Conservation (phyloP, 805 yeast genomes). For the Lipomyces starkeyi region DNA sequence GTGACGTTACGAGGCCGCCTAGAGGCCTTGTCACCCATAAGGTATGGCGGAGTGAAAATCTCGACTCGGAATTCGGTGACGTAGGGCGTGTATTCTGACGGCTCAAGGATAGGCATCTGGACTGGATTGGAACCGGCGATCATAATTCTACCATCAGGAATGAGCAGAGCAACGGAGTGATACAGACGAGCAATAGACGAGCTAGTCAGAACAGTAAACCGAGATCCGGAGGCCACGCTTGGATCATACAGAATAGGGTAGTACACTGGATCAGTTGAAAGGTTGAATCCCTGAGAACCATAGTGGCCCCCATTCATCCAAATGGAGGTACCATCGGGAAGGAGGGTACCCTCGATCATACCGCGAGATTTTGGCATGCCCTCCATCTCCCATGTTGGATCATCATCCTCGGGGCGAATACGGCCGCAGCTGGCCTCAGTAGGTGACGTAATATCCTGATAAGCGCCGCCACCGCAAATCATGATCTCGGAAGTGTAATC, state of each 20-base stretch:
- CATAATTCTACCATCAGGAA: slow-evolving; percentile 33
- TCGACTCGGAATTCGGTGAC: slow-evolving; percentile 36
- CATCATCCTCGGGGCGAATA: slow-evolving; percentile 30
- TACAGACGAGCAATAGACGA: slow-evolving; percentile 35
- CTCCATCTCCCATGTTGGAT: slow-evolving; percentile 32
- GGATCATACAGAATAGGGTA: slow-evolving; percentile 29
- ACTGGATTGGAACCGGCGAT: slow-evolving; percentile 36
- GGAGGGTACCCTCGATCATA: slow-evolving; percentile 32
- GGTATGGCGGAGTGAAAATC: slow-evolving; percentile 34
- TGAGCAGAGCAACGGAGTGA: slow-evolving; percentile 30
- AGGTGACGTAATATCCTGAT: slow-evolving; percentile 36
- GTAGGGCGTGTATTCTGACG: slow-evolving; percentile 32
- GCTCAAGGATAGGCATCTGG: slow-evolving; percentile 28
- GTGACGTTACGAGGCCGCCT: slow-evolving; percentile 21
- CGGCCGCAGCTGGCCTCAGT: slow-evolving; percentile 36
- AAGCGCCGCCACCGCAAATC: slow-evolving; percentile 36
- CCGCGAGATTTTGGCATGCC: slow-evolving; percentile 31
- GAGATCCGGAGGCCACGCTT: slow-evolving; percentile 8
- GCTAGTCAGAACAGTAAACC: slow-evolving; percentile 27
- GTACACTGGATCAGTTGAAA: slow-evolving; percentile 31
- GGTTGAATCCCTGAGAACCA: slow-evolving; percentile 34
- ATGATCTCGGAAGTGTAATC: slow-evolving; percentile 30
- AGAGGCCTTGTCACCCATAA: slow-evolving; percentile 31
- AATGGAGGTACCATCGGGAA: slow-evolving; percentile 32
- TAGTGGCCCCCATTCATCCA: slow-evolving; percentile 31